Evolutionary conservation across 2,329 filamentous ascomycete genomes (phyloP).

Genomic region (Xylaria sp.): DNA sequence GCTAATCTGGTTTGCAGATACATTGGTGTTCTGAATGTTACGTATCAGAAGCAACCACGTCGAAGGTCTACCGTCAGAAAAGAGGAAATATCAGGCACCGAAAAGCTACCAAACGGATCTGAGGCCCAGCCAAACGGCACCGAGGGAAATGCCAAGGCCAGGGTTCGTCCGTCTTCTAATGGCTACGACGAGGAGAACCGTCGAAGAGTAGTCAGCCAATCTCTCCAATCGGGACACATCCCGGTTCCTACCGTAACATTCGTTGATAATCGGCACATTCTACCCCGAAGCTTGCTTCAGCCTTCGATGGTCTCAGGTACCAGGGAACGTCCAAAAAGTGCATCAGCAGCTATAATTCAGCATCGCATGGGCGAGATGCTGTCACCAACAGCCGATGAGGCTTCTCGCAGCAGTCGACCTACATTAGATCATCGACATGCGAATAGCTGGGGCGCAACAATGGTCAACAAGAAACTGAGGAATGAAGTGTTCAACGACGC

Average conservation of each 20-base stretch:
- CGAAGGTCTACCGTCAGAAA: constrained; percentile 67
- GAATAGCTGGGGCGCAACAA: constrained; percentile 88
- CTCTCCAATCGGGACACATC: constrained; percentile 71
- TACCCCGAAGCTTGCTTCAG: constrained; percentile 84
- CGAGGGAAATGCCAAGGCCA: constrained; percentile 37
- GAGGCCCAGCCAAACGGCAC: constrained; percentile 53
- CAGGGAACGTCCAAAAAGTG: constrained; percentile 52
- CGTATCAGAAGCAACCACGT: constrained; percentile 85
- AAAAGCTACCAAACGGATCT: constrained; percentile 41
- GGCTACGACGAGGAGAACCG: constrained; percentile 42
- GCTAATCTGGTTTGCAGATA: constrained; percentile 69
- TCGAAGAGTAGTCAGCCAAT: constrained; percentile 74
- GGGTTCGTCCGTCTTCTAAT: constrained; percentile 32
- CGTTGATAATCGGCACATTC: constrained; percentile 92
- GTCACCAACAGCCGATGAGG: constrained; percentile 29
- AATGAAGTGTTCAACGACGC: constrained; percentile 95
- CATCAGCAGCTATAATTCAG: constrained; percentile 50
- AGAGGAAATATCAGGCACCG: constrained; percentile 55
- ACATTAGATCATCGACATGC: constrained; percentile 66
- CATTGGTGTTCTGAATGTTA: constrained; percentile 96
- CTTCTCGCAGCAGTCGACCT: constrained; percentile 50
- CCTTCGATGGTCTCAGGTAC: constrained; percentile 57
- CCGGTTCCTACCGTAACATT: constrained; percentile 91
- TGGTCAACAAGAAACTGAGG: constrained; percentile 85
- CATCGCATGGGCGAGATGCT: constrained; percentile 40